Evolutionary conservation across 2,329 filamentous ascomycete genomes (phyloP), one percentile per base, ranked within the genome.

Genomic region (Aureobasidium sp.): DNA sequence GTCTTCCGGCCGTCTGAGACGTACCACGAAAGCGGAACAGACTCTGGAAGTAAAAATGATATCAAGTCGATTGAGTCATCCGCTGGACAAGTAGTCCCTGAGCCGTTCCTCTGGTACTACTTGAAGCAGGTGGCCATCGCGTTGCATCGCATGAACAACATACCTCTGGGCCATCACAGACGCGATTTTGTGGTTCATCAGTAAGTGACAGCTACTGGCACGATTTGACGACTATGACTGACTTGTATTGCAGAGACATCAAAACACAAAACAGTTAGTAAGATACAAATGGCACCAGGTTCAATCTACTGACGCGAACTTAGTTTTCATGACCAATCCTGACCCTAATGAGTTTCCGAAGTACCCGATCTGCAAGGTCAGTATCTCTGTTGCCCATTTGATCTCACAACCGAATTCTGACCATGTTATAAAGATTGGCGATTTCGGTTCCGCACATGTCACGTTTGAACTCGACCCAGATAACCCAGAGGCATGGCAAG

Each of bases 41-140:
- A 27, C 13, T 45, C 23, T 21, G 37, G n/a, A 9, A 29, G 27
- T 29, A 17, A 40, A 6, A 2, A 42, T 9, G 10, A 42, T 9
- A 23, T 23, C 7, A 10, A 9, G 6, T 27, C 15, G 43, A 11
- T 46, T 9, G 8, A 27, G 3, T 15, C 15, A 10, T 27, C 23
- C 7, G 43, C 13, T 27, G 23, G 23, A 29, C 4, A 17, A 17
- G 15, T 27, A 4, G 27, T 31, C 6, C 54, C 54, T 19, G 54
- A 57, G 17, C 19, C 31, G 4, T 58, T 58, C 23, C n/a, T 58
- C 5, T 58, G 55, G 55, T 58, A 58, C 23, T 58, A 40, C 15
- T n/a, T 58, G 21, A 58, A 40, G 43, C 43, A 47, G n/a, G 49
- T 58, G 55, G 55, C 43, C 2, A 37, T 46, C 13, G 53, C 53